Evolutionary conservation across 2,329 filamentous ascomycete species (phyloP).

Genomic region (Colletotrichum musae): DNA sequence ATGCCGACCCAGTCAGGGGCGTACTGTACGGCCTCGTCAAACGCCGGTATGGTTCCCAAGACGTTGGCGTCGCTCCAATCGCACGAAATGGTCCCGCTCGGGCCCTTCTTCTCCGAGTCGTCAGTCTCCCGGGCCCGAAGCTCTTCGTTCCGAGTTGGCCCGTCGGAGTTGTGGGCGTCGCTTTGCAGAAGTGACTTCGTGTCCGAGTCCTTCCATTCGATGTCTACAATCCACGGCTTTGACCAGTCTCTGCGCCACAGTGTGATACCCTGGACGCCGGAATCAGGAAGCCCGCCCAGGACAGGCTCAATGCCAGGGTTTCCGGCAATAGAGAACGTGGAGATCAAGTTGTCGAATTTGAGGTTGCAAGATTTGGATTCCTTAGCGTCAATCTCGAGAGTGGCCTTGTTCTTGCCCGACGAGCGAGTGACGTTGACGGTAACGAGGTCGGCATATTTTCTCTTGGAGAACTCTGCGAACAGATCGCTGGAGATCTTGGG

Average conservation of each 20-base stretch:
- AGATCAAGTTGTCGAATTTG: constrained; percentile 78
- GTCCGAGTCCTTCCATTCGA: constrained; percentile 70
- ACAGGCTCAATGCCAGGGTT: constrained; percentile 72
- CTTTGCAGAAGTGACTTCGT: background rate
- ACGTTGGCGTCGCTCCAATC: constrained; percentile 90
- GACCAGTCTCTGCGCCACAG: constrained; percentile 89
- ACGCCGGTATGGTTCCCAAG: constrained; percentile 80
- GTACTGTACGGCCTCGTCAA: constrained; percentile 84
- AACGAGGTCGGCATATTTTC: constrained; percentile 72
- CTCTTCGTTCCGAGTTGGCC: constrained; percentile 42
- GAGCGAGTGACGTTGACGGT: constrained; percentile 70
- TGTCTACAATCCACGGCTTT: constrained; percentile 81
- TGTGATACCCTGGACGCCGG: constrained; percentile 77
- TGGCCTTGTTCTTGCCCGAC: constrained; percentile 63
- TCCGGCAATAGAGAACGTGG: constrained; percentile 74
- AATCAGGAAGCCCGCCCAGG: constrained; percentile 74
- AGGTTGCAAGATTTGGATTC: constrained; percentile 87
- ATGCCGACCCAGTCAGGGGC: constrained; percentile 85
- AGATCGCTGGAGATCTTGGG: constrained; percentile 60
- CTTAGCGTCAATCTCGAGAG: constrained; percentile 76
- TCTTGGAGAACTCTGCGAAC: constrained; percentile 56
- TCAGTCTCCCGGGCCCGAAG: constrained; percentile 47
- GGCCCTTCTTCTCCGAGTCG: constrained; percentile 55
- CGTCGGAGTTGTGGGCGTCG: constrained; percentile 13
- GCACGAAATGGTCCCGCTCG: constrained; percentile 81